A percentile compares a stretch with the other conserved stretches of the same genome.
Evolutionary conservation across 2,329 filamentous ascomycete genomes (phyloP).

Genomic region (Berkeleyomyces basicola): DNA sequence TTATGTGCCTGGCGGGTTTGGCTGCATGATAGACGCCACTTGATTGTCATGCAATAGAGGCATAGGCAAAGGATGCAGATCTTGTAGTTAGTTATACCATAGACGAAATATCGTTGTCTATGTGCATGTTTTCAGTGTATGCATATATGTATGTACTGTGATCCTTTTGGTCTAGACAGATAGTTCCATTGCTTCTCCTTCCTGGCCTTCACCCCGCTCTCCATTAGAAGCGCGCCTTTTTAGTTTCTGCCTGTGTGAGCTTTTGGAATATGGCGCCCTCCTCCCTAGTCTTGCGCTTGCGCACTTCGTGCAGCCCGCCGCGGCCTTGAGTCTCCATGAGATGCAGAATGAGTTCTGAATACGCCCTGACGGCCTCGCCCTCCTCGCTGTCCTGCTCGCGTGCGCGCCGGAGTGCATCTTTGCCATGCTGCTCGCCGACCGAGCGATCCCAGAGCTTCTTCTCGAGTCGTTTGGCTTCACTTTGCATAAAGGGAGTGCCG

Average conservation of each 20-base stretch:
- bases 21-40: too few relatives aligned
- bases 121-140: background rate
- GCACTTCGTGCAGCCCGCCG: conserved; percentile 3
- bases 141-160: conserved; percentile 1
- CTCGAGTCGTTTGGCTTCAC: conserved; percentile 15
- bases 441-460: conserved; percentile 39
- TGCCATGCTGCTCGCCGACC: conserved; percentile 38
- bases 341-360: conserved; percentile 37
- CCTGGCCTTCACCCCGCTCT: background rate
- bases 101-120: background rate
- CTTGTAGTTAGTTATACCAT: background rate
- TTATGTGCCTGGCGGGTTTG: too few relatives aligned
- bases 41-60: too few relatives aligned
- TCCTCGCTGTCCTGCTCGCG: conserved; percentile 34
- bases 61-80: too few relatives aligned
- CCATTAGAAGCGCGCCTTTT: conserved; percentile 2
- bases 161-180: background rate
- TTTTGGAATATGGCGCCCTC: conserved; percentile 6
- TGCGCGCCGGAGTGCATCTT: conserved; percentile 34
- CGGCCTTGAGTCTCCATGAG: conserved; percentile 23
- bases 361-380: conserved; percentile 44
- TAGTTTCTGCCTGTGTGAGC: conserved; percentile 1
- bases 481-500: conserved; percentile 12
- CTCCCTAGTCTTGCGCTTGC: conserved; percentile 7
- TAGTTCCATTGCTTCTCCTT: background rate